Evolutionary conservation across 345 rosid species (phyloP), one percentile per base, ranked within the genome.

Genomic region (Brassica carinata): DNA sequence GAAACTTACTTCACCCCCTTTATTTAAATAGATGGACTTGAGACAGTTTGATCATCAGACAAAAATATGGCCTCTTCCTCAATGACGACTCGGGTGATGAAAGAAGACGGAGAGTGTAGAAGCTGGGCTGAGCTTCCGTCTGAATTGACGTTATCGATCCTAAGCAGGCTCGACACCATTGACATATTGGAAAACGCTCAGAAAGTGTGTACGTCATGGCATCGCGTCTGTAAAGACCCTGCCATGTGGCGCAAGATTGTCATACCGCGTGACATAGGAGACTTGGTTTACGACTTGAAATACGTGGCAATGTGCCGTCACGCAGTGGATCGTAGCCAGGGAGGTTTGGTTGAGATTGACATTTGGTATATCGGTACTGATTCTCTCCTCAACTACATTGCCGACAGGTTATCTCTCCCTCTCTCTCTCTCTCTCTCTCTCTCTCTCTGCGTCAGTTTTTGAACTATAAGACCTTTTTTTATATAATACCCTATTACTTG

Each of bases 311-410:
- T 88, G 73, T 88, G 86, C 64, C 73, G 82, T 70, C 65, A 74
- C 63, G 98, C 94, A 5, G 78, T 91, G 23, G 92, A 91, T 73
- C 87, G 85, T 8, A 89, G 94, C 84, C 57, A 27, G 2, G 93
- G 94, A 11, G 82, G 71, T 2, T 73, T 88, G 85, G 29, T 78
- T 4, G 79, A 78, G 13, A 80, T 94, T 77, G 84, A 59, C 29
- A 40, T 94, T 57, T 87, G 79, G 74, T 0, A 55, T 26, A 83
- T 86, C 30, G 87, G 85, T 23, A 73, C 72, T 27, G 89, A 88
- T 70, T 65, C 19, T 0, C 89, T 90, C 76, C 92, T 91, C 66
- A 0, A 14, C 0, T 76, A 90, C 81, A 85, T 90, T 75, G 84
- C 88, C 5, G 74, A 72, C 10, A 81, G 90, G 97, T 61, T 61